Percentiles rank a stretch among this genome's conserved stretches.
These are phyloP conservation scores for Cryphonectria carpinicola DNA, from an alignment of 2,329 filamentous ascomycete species.

Conservation along the genomic window DNA sequence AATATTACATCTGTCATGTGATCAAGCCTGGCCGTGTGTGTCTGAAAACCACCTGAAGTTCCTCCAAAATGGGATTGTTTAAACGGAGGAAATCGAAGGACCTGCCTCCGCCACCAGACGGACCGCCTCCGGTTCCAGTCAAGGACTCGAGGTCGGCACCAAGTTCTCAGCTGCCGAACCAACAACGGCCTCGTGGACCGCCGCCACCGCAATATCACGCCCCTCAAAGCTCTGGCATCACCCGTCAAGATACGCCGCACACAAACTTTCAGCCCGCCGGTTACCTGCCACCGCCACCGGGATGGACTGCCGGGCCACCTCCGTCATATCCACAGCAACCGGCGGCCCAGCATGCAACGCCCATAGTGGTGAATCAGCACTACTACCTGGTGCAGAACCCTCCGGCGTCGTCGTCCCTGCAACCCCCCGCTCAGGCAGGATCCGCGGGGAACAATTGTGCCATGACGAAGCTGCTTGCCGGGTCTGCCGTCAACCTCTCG, in stretches of 20 bases:
- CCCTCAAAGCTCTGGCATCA: constrained; percentile 22
- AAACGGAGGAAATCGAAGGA: constrained; percentile 25
- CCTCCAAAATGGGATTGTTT: constrained; percentile 26
- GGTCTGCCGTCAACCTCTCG: constrained; percentile 48
- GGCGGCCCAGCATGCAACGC: constrained; percentile 38
- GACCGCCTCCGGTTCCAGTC: constrained; percentile 11
- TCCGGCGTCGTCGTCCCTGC: constrained; percentile 14
- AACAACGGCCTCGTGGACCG: neutral
- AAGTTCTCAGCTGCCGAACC: neutral
- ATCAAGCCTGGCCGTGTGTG: neutral
- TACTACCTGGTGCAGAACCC: constrained; percentile 47
- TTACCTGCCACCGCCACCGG: constrained; percentile 34
- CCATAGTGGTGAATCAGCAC: constrained; percentile 57
- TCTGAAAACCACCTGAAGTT: neutral
- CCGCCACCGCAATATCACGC: constrained; percentile 20
- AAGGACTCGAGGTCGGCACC: constrained; percentile 10
- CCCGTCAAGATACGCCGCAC: constrained; percentile 16
- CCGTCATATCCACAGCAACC: constrained; percentile 35
- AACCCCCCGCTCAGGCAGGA: constrained; percentile 23
- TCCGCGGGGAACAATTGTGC: constrained; percentile 32
- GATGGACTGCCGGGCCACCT: constrained; percentile 30
- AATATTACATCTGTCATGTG: neutral
- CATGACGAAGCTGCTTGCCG: constrained; percentile 42
- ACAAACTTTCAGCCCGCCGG: constrained; percentile 34
- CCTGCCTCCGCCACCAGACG: constrained; percentile 11